Conservation (phyloP, 2,329 filamentous ascomycete species). For the Hirsutella minnesotensis region DNA sequence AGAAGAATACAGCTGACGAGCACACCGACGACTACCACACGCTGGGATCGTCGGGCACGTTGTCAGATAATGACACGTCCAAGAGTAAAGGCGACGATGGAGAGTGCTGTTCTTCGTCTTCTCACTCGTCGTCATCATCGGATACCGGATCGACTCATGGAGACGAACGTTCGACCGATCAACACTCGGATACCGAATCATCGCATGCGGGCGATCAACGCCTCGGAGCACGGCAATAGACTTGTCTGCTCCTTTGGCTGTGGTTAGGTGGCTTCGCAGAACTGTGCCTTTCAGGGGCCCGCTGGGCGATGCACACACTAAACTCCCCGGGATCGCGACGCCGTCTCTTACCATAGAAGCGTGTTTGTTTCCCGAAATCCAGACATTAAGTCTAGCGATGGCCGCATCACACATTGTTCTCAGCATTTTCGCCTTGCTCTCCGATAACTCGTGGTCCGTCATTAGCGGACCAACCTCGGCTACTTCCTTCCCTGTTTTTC, state of each 20-base stretch:
- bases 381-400: too few relatives aligned
- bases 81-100: constrained; percentile 17
- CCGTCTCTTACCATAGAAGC: background rate
- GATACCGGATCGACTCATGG: constrained; percentile 25
- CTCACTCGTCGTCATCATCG: constrained; percentile 13
- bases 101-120: constrained; percentile 15
- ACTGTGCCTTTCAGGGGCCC: background rate
- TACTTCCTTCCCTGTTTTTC: background rate
- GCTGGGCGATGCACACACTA: background rate
- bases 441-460: too few relatives aligned
- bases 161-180: constrained; percentile 12
- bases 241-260: background rate
- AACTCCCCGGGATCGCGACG: background rate
- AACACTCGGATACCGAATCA: constrained; percentile 5
- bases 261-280: background rate
- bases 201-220: constrained; percentile 4
- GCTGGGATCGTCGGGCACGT: constrained; percentile 31
- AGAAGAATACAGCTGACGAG: constrained; percentile 21
- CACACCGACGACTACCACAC: constrained; percentile 33
- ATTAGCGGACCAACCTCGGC: too few relatives aligned
- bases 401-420: too few relatives aligned
- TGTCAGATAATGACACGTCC: constrained; percentile 22
- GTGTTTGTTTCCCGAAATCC: background rate
- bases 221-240: background rate
- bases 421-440: too few relatives aligned